Base-by-base conservation (phyloP, 345 rosid species). In the Raphanus sativus region DNA sequence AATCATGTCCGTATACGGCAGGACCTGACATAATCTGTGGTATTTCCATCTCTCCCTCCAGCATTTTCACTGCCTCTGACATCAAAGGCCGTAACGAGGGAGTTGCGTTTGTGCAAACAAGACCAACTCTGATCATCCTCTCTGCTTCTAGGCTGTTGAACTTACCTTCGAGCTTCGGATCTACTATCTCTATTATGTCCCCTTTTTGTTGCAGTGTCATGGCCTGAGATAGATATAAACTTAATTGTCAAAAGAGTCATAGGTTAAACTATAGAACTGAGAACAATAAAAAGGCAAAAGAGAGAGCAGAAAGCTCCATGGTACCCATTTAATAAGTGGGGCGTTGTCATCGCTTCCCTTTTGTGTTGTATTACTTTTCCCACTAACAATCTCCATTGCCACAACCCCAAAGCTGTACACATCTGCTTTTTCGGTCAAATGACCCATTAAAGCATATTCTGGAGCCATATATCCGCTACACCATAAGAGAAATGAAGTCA, bases 381-480 rank as follows among this genome's bases (percentile, higher is more conserved):
- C 61, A 56, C 61, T 56, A 56, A 56, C 61, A 56, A 56, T 56
- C 25, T 56, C 29, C 29, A 56, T 56, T 21, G 29, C 61, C 61
- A 56, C 61, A 56, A 56, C 29, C 13, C 61, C 29, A 4, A 56
- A 56, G 61, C 28, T 56, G 61, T 56, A 21, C 30, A 52, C 58
- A 52, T 52, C 58, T 52, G 58, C 58, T 52, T 52, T 52, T 24
- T 52, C 58, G 8, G 58, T 52, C 10, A 52, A 52, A 1, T 52
- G 58, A 13, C 58, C 58, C 58, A 52, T 5, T 52, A 52, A 52
- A 2, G 58, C 58, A 80, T 84, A 82, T 52, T 84, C 87, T 0
- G 87, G 87, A 21, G 85, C 83, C 77, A 80, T 83, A 54, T 56
- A 56, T 1, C 62, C 62, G 2, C 61, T 56, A 17, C 61, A 56